Evolutionary conservation across 306 rosid species (phyloP), one percentile per base, ranked within the genome.

Genomic region (Begonia masoniana): DNA sequence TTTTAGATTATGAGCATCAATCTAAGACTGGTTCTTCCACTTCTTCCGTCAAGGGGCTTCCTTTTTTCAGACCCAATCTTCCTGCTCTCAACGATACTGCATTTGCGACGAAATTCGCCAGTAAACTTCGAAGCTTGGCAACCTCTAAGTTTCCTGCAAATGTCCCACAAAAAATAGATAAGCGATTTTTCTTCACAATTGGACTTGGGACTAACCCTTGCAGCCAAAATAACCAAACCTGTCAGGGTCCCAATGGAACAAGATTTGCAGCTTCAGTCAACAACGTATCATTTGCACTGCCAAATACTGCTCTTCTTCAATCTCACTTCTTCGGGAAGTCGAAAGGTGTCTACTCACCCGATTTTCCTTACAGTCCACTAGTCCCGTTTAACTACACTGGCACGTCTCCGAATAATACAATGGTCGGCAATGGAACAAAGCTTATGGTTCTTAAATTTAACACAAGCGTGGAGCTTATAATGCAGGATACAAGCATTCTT

Each of bases 211-310:
- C 83, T 35, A 76, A 24, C 23, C 88, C 85, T 0, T 81, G 88
- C 15, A 52, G 35, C 56, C 53, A 57, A 3, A 42, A 43, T 1
- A 76, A 76, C 68, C 68, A 68, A 55, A 76, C 80, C 1, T 84
- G 82, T 45, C 83, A 71, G 36, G 94, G 86, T 26, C 89, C 94
- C 4, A 84, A 84, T 63, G 71, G 71, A 55, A 64, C 89, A 59
- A 84, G n/a, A 67, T 73, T 84, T 62, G 74, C 85, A n/a, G 88
- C 85, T 58, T 76, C 88, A 12, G 61, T 84, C 12, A 84, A 84
- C 39, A 80, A 84, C 67, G 26, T 81, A 9, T 81, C 88, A 14
- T 84, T 73, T 53, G 65, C 16, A 7, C 56, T 66, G 42, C 88
- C 82, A 59, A 75, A 47, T 9, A 78, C 76, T 10, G 78, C 85